phyloP scores from a whole-genome alignment of 1,284 basidiomycete genomes.

The Singerocomus inundabilis region DNA sequence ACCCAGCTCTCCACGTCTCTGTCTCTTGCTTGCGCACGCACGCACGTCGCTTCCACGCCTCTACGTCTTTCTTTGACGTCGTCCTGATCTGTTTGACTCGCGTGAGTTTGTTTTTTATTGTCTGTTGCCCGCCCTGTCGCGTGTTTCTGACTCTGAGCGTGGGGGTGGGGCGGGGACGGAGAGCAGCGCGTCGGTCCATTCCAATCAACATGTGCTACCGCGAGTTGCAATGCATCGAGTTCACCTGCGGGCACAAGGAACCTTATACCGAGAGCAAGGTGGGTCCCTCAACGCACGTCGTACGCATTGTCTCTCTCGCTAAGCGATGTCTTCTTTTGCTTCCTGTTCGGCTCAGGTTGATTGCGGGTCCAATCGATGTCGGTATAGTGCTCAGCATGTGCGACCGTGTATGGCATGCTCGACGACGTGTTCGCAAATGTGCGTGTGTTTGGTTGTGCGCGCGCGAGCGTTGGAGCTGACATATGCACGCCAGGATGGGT shows the following conservation, averaged over 20 bases:
- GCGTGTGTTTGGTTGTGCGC: conserved; percentile 6
- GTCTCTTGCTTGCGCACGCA: not conserved
- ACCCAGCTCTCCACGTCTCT: conserved; percentile 7
- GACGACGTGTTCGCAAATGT: conserved; percentile 39
- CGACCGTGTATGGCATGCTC: conserved; percentile 34
- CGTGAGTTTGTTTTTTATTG: conserved; percentile 17
- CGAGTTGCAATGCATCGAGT: conserved; percentile 27
- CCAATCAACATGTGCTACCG: conserved; percentile 29
- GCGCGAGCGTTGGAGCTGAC: conserved; percentile 9
- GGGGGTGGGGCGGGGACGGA: not conserved
- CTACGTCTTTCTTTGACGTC: conserved; percentile 6
- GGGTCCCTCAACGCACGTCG: not conserved
- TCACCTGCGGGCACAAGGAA: conserved; percentile 24
- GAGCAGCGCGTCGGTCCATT: conserved; percentile 13
- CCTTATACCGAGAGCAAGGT: conserved; percentile 33
- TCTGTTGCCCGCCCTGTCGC: not conserved
- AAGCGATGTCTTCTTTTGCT: conserved; percentile 20
- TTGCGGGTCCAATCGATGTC: conserved; percentile 37
- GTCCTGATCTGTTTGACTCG: conserved; percentile 26
- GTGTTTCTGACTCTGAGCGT: conserved; percentile 17
- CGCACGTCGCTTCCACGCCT: not conserved
- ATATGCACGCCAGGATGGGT: conserved; percentile 19
- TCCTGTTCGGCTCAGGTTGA: conserved; percentile 36
- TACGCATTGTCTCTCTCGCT: not conserved
- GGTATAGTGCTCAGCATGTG: conserved; percentile 39